Conservation (phyloP, 257 asterid genomes). For the Petunia axillaris region DNA sequence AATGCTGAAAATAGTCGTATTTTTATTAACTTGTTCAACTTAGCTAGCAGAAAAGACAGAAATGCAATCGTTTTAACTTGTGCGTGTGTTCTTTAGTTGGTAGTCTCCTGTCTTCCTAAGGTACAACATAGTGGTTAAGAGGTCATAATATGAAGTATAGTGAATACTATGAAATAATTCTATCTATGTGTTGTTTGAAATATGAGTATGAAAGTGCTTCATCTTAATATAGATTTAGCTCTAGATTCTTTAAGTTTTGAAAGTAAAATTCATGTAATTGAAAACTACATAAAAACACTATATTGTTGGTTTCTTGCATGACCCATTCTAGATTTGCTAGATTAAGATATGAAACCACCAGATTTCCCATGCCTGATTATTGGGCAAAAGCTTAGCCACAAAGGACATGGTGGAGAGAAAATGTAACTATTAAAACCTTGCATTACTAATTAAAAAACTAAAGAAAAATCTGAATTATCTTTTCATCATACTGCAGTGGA, state of each 20-base stretch:
- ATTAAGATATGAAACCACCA: neutral
- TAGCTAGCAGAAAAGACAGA: neutral
- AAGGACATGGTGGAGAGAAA: too few species aligned
- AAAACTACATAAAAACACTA: neutral
- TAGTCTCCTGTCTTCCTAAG: neutral
- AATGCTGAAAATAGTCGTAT: neutral
- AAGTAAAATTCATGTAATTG: too few species aligned
- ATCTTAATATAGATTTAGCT: too few species aligned
- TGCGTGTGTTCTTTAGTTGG: neutral
- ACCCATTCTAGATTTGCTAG: neutral
- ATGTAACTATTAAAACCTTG: neutral
- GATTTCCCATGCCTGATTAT: neutral
- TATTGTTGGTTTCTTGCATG: neutral
- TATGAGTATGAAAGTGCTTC: too few species aligned
- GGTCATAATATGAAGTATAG: neutral
- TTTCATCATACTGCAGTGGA: too few species aligned
- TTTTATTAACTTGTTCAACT: neutral
- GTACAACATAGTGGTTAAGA: neutral
- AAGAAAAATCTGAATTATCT: too few species aligned
- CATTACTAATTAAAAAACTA: neutral
- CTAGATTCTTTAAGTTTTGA: too few species aligned
- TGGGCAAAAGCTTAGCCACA: neutral
- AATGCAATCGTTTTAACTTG: neutral
- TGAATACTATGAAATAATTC: too few species aligned
- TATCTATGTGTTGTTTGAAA: too few species aligned